A percentile compares a stretch with the other conserved stretches of the same genome.
phyloP scores from a whole-genome alignment of 1,139 yeast species.

The Petasospora rhodanensis region DNA sequence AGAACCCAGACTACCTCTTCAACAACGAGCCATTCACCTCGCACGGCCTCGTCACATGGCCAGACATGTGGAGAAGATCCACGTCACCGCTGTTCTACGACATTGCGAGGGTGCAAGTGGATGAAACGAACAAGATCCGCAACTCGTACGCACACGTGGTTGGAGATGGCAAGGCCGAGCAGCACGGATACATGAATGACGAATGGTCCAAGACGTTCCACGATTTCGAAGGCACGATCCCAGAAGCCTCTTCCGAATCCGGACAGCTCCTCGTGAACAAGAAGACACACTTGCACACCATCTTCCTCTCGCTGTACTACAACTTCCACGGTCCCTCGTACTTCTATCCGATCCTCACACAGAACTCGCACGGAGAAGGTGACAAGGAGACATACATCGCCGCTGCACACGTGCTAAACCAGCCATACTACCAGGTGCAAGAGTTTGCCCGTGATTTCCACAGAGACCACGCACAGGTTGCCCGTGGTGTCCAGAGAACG shows the following conservation, averaged over 20 bases:
- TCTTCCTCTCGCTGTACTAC: conserved; percentile 49
- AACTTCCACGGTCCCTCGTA: conserved; percentile 49
- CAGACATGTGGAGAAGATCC: conserved; percentile 75
- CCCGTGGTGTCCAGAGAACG: conserved; percentile 7
- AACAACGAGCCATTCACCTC: conserved; percentile 46
- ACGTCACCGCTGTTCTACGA: conserved; percentile 63
- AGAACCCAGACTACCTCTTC: conserved; percentile 51
- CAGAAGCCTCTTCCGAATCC: conserved; percentile 55
- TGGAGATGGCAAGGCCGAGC: conserved; percentile 7
- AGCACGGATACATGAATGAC: conserved; percentile 5
- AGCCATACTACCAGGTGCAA: conserved; percentile 50
- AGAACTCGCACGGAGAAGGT: conserved; percentile 56
- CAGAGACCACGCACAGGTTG: conserved; percentile 27
- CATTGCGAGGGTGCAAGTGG: conserved; percentile 48
- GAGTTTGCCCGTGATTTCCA: conserved; percentile 24
- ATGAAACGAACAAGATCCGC: conserved; percentile 16
- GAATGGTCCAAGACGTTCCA: conserved; percentile 33
- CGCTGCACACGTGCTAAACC: conserved; percentile 46
- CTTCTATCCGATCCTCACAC: conserved; percentile 47
- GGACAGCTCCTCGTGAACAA: conserved; percentile 53
- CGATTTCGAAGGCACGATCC: conserved; percentile 49
- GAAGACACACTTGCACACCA: conserved; percentile 41
- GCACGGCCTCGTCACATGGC: conserved; percentile 68
- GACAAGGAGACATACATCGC: conserved; percentile 58
- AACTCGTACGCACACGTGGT: conserved; percentile 15